Evolutionary conservation across 139 green algal genomes (phyloP).

Genomic region (Picochlorum costavermella): DNA sequence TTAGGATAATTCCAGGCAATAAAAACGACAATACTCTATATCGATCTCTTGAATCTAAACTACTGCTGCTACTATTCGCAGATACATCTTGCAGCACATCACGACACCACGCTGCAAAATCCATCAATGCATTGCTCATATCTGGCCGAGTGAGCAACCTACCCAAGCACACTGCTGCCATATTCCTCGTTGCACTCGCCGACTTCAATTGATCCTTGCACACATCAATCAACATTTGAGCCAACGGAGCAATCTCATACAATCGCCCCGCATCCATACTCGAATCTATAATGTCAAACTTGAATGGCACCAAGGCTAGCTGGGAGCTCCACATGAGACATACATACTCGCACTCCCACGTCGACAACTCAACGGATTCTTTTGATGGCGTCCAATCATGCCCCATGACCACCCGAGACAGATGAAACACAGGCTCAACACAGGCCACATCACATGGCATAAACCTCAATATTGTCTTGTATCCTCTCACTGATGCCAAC

Average conservation of each 20-base stretch:
- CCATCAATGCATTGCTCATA: conserved; percentile 49
- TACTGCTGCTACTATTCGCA: background rate
- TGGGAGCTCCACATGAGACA: conserved; percentile 93
- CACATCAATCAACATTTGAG: conserved; percentile 46
- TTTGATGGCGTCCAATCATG: background rate
- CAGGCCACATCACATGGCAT: conserved; percentile 76
- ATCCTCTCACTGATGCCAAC: conserved; percentile 68
- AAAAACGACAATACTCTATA: background rate
- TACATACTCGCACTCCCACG: conserved; percentile 69
- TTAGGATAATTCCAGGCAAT: conserved; percentile 23
- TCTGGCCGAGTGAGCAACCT: conserved; percentile 83
- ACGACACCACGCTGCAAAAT: conserved; percentile 63
- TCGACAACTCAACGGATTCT: background rate
- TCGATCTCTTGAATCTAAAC: background rate
- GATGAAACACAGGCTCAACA: conserved; percentile 65
- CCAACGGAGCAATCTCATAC: conserved; percentile 9
- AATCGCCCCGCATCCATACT: conserved; percentile 3
- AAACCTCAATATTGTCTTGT: conserved; percentile 84
- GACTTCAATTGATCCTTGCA: conserved; percentile 52
- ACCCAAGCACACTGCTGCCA: conserved; percentile 73
- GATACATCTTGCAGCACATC: conserved; percentile 21
- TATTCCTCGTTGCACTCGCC: conserved; percentile 63
- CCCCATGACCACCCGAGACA: background rate
- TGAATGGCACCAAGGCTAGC: conserved; percentile 88
- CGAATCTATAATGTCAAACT: conserved; percentile 76